phyloP scores from a whole-genome alignment of 108 stramenopile species.

The Cyclotella distinguenda region DNA sequence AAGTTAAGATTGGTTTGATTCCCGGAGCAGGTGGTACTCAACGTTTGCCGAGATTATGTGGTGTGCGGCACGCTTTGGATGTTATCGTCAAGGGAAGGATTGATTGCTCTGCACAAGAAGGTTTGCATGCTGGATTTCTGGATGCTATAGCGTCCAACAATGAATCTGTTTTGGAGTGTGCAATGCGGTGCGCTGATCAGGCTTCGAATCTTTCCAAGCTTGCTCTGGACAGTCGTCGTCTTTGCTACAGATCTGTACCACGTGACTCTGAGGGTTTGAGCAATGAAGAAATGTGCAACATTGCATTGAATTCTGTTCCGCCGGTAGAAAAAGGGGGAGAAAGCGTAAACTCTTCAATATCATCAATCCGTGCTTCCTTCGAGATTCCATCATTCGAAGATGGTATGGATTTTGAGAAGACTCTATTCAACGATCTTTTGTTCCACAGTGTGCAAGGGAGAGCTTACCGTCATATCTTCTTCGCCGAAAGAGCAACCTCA shows the following conservation, averaged over 20 bases:
- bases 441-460: conserved; percentile 68
- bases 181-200: conserved; percentile 64
- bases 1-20: conserved; percentile 94
- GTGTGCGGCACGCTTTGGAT: conserved; percentile 69
- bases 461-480: conserved; percentile 91
- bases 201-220: conserved; percentile 36
- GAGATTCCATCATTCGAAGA: conserved; percentile 49
- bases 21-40: conserved; percentile 97
- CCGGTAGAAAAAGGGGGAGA: conserved; percentile 68
- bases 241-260: conserved; percentile 47
- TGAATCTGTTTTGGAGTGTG: conserved; percentile 45
- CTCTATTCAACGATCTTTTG: conserved; percentile 64
- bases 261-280: conserved; percentile 45
- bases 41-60: conserved; percentile 89
- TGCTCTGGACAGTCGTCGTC: conserved; percentile 50
- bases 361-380: conserved; percentile 80
- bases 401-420: conserved; percentile 68
- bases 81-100: conserved; percentile 84
- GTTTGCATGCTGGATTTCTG: conserved; percentile 56
- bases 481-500: conserved; percentile 87
- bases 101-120: conserved; percentile 54
- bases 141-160: conserved; percentile 50
- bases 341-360: conserved; percentile 62
- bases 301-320: conserved; percentile 65
- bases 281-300: conserved; percentile 56